Evolutionary conservation across 768 basidiomycete species (phyloP).

Genomic region (Boletellus ananas): DNA sequence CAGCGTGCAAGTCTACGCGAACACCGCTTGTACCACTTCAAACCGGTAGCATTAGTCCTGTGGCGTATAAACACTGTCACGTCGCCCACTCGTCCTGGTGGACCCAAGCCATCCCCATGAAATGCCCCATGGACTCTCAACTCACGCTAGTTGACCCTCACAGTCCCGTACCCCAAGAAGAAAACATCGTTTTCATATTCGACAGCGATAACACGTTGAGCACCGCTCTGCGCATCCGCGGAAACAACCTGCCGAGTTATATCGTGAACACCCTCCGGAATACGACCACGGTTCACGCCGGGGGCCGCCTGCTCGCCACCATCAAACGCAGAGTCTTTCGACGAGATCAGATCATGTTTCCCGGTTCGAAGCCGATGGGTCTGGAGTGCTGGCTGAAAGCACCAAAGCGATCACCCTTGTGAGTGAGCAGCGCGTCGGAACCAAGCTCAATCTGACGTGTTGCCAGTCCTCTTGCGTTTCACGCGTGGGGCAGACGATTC

Average conservation of each 20-base stretch:
- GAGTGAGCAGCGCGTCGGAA: conserved; percentile 1
- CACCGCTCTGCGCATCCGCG: conserved; percentile 4
- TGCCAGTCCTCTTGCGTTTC: conserved; percentile 12
- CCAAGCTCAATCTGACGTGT: background rate
- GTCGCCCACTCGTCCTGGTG: background rate
- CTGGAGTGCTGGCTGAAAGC: conserved; percentile 14
- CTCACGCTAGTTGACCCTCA: conserved; percentile 13
- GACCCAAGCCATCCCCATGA: background rate
- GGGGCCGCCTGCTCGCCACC: conserved; percentile 7
- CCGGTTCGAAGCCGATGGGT: conserved; percentile 2
- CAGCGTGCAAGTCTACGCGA: background rate
- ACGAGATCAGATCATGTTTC: conserved; percentile 15
- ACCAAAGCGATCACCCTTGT: conserved; percentile 5
- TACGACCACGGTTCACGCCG: conserved; percentile 7
- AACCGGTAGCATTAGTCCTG: background rate
- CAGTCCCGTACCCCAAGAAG: background rate
- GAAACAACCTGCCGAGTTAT: conserved; percentile 6
- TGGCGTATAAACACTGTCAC: background rate
- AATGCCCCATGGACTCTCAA: conserved; percentile 11
- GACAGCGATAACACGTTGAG: conserved; percentile 12
- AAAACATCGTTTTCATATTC: conserved; percentile 6
- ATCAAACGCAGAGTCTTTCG: conserved; percentile 8
- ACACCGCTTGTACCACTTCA: background rate
- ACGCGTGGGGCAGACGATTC: conserved; percentile 4
- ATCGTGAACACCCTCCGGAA: conserved; percentile 3